A percentile compares a stretch with the other conserved stretches of the same genome.
phyloP scores from a whole-genome alignment of 495 filamentous ascomycete genomes.

The Acidomyces sp. region DNA sequence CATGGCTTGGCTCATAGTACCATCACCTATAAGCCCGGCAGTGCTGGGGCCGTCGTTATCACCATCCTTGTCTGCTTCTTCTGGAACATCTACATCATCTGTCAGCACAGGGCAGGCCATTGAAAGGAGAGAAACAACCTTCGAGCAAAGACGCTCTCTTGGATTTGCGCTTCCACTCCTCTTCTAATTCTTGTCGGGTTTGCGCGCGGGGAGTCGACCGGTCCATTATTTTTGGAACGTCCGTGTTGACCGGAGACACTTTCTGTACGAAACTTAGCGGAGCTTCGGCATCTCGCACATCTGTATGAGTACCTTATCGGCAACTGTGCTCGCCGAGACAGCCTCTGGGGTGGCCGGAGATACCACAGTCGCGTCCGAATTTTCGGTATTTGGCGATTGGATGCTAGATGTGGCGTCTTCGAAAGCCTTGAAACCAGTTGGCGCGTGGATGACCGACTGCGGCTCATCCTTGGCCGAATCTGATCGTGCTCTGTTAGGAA shows the following conservation, averaged over 20 bases:
- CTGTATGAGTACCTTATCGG: constrained; percentile 21
- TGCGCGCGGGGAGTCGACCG: constrained; percentile 70
- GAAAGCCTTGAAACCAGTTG: constrained; percentile 63
- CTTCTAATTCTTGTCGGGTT: constrained; percentile 57
- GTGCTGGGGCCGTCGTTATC: constrained; percentile 14
- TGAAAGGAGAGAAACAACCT: constrained; percentile 40
- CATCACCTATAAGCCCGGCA: constrained; percentile 14
- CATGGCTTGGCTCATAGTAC: constrained; percentile 23
- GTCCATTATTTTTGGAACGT: constrained; percentile 51
- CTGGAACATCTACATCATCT: constrained; percentile 24
- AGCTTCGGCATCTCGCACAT: constrained; percentile 1
- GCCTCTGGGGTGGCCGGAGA: constrained; percentile 13
- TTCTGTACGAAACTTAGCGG: too few relatives aligned
- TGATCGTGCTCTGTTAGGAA: neutral
- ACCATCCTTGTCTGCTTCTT: constrained; percentile 21
- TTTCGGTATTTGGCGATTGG: constrained; percentile 21
- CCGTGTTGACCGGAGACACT: constrained; percentile 37
- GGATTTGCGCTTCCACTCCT: constrained; percentile 33
- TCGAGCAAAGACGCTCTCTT: constrained; percentile 48
- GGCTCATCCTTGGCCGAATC: constrained; percentile 43
- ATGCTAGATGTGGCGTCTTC: constrained; percentile 20
- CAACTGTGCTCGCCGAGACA: constrained; percentile 3
- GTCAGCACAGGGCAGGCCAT: neutral
- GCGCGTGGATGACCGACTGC: constrained; percentile 78
- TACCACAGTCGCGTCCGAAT: constrained; percentile 17